Evolutionary conservation across 345 rosid genomes (phyloP), one percentile per base, ranked within the genome.

Genomic region (Linum usitatissimum): DNA sequence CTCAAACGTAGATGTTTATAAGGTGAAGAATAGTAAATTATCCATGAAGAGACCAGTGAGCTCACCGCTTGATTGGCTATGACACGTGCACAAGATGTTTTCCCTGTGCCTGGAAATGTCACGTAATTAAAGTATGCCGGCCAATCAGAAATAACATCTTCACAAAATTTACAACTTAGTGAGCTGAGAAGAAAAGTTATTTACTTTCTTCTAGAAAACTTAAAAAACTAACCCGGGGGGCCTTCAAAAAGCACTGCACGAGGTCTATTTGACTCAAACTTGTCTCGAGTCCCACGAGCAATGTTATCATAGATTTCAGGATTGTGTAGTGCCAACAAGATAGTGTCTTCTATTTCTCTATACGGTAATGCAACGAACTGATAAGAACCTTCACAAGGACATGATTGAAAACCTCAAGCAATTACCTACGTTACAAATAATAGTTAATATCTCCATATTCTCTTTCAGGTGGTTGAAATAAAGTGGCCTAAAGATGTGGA

Each of bases 191-290:
- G 51, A 45, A 23, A 13, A 10, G 51, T 9, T 45, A 45, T 45
- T 10, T 45, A 10, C 15, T 10, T 40, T 9, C 17, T 45, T 12
- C 51, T 1, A 45, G 51, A 45, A 42, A 55, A 55, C 6, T 18
- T 28, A 20, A 55, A 7, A 55, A n/a, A 6, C 18, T 55, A 76
- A 90, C 99, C 99, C 72, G 96, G 97, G 9, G 97, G 99, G 40
- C 97, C 99, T 79, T 93, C 95, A 74, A 90, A 93, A 42, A 93
- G 90, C 67, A 93, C 88, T 28, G 97, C 96, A 30, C 96, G 83
- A 38, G 99, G 97, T 76, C 99, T 75, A 59, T 93, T 90, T 21
- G 97, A 84, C 78, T 93, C 95, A 64, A 86, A 93, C 58, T 93
- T 90, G 15, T 66, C 49, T 63, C 95, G 81, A 68, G 99, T 86